Percentiles rank a stretch among this genome's conserved stretches.
Evolutionary conservation across 2,329 filamentous ascomycete species (phyloP).

Genomic region (Claviceps digitariae): DNA sequence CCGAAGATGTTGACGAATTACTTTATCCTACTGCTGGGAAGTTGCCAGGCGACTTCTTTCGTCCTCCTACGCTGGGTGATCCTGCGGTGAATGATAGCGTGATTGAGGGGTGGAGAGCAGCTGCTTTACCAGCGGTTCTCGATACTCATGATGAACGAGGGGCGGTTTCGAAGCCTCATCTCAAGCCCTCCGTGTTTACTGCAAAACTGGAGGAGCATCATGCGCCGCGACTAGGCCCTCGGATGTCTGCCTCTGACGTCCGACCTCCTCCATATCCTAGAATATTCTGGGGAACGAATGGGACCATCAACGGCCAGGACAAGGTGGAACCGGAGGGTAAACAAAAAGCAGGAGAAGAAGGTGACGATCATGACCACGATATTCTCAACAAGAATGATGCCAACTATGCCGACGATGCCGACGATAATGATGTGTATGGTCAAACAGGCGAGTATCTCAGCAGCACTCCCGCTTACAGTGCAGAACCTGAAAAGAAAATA

Average conservation of each 20-base stretch:
- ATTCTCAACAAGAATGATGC: neutral
- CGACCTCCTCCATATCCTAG: neutral
- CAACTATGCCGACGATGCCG: neutral
- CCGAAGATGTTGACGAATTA: neutral
- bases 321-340: neutral
- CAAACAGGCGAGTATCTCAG: neutral
- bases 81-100: neutral
- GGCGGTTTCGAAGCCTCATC: neutral
- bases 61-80: neutral
- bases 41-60: neutral
- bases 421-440: neutral
- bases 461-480: neutral
- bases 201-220: slow-evolving; percentile 1
- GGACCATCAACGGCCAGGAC: neutral
- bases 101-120: neutral
- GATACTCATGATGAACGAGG: neutral
- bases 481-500: neutral
- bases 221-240: neutral
- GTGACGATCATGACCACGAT: neutral
- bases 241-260: neutral
- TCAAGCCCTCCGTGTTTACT: neutral
- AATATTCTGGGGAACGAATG: neutral
- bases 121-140: neutral
- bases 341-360: neutral
- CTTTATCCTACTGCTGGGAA: neutral